Evolutionary conservation across 2,329 filamentous ascomycete species (phyloP).

Genomic region (Pseudogymnoascus sp.): DNA sequence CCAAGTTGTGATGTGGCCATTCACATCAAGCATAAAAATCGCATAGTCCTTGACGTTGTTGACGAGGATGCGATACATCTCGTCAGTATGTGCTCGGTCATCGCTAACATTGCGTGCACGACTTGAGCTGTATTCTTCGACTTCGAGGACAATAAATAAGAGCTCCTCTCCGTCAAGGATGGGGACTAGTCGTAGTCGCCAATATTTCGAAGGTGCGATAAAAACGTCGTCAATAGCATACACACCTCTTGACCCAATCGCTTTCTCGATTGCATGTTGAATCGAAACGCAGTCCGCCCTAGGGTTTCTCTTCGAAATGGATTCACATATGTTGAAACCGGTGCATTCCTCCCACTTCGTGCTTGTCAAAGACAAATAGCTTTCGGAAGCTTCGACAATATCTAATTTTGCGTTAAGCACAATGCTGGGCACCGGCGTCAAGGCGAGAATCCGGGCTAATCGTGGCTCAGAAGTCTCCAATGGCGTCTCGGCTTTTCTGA

Average conservation of each 20-base stretch:
- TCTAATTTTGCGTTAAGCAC: slow-evolving; percentile 29
- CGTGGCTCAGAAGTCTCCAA: not conserved
- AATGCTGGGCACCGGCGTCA: slow-evolving; percentile 31
- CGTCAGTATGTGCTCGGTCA: slow-evolving; percentile 39
- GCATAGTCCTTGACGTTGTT: slow-evolving; percentile 54
- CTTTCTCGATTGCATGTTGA: slow-evolving; percentile 14
- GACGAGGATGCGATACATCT: slow-evolving; percentile 52
- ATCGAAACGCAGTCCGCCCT: slow-evolving; percentile 30
- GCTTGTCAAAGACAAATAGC: slow-evolving; percentile 30
- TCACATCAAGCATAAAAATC: slow-evolving; percentile 51
- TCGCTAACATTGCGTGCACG: slow-evolving; percentile 11
- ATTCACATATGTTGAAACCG: slow-evolving; percentile 31
- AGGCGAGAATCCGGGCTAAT: slow-evolving; percentile 20
- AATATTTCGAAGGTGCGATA: slow-evolving; percentile 18
- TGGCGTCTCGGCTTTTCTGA: not conserved
- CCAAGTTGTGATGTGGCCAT: slow-evolving; percentile 49
- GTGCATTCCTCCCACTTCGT: slow-evolving; percentile 28
- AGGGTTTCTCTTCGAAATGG: slow-evolving; percentile 28
- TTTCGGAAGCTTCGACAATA: slow-evolving; percentile 36
- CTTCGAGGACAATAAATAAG: slow-evolving; percentile 35
- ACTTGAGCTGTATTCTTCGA: slow-evolving; percentile 31
- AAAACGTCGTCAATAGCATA: slow-evolving; percentile 29
- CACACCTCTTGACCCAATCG: slow-evolving; percentile 2
- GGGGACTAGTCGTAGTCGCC: slow-evolving; percentile 34
- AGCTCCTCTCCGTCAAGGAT: slow-evolving; percentile 32